These are phyloP conservation scores for Ogataea nakhonphanomensis DNA, from an alignment of 805 yeast species.

Conservation along the genomic window DNA sequence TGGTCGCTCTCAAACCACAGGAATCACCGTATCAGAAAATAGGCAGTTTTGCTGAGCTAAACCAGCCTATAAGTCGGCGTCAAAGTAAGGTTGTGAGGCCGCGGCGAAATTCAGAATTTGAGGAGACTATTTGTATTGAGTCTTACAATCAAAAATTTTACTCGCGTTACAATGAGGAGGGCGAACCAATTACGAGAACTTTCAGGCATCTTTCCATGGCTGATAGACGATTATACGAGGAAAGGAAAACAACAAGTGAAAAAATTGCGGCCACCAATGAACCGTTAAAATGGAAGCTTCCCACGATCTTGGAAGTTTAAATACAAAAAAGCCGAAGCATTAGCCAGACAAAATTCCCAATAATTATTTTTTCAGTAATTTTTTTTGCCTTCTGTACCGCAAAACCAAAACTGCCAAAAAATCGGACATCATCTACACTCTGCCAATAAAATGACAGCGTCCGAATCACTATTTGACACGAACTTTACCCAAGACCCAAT, in stretches of 20 bases:
- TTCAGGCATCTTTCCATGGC: conserved; percentile 29
- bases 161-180: conserved; percentile 21
- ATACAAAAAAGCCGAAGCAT: background rate
- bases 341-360: background rate
- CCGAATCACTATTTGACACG: conserved; percentile 34
- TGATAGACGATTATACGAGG: conserved; percentile 28
- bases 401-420: background rate
- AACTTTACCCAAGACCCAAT: conserved; percentile 25
- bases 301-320: conserved; percentile 15
- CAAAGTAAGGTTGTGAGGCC: background rate
- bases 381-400: conserved; percentile 5
- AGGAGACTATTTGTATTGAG: conserved; percentile 20
- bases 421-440: background rate
- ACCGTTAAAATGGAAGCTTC: conserved; percentile 30
- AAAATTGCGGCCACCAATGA: conserved; percentile 4
- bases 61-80: background rate
- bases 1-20: conserved; percentile 16
- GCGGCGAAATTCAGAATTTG: conserved; percentile 13
- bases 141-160: conserved; percentile 30
- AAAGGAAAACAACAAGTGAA: background rate
- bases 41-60: conserved; percentile 29
- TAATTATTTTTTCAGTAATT: conserved; percentile 2
- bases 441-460: conserved; percentile 18
- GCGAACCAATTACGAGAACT: conserved; percentile 27
- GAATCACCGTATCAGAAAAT: conserved; percentile 24